Evolutionary conservation across 2,329 filamentous ascomycete genomes (phyloP), one percentile per base, ranked within the genome.

Genomic region (Didymella exigua): DNA sequence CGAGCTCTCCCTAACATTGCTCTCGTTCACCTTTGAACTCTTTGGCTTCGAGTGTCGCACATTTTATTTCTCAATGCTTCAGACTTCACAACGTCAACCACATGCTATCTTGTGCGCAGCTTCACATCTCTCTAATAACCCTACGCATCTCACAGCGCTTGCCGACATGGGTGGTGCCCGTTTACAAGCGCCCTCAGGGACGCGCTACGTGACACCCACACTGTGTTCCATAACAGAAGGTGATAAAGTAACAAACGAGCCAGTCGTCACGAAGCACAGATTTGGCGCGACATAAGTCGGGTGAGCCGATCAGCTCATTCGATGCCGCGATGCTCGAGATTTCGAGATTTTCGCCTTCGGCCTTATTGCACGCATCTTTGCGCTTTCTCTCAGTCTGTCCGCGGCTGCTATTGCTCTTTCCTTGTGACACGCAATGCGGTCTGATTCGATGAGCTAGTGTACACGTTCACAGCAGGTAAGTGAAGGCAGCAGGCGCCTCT

Each of bases 401-500:
- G 13, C 16, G 30, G 29, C 3, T 24, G 11, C 14, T 14, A 5
- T 8, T 19, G 18, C 30, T 21, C 44, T 36, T 43, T 18, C 50
- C 44, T 26, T 27, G 6, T 18, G 36, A n/a, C 8, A 29, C 8
- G 9, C 14, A 11, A 3, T 4, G 13, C 40, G 45, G 26, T 16
- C 45, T 54, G 51, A 43, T 43, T 19, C 19, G n/a, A 16, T 11
- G 5, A 8, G 18, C 14, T 24, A 49, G 27, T 13, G n/a, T 18
- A 26, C 30, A 21, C 18, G 11, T 19, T 8, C 16, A n/a, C 4
- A 19, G 34, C 41, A 27, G 34, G 23, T 7, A 47, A 44, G 51
- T 54, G 45, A 49, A 54, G 30, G 48, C 33, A 50, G 55, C 26
- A 58, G 55, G 55, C 26, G 43, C 55, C 24, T 29, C 54, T 50